Evolutionary conservation across 805 yeast genomes (phyloP).

Genomic region (Ogataea trehaloabstinens): DNA sequence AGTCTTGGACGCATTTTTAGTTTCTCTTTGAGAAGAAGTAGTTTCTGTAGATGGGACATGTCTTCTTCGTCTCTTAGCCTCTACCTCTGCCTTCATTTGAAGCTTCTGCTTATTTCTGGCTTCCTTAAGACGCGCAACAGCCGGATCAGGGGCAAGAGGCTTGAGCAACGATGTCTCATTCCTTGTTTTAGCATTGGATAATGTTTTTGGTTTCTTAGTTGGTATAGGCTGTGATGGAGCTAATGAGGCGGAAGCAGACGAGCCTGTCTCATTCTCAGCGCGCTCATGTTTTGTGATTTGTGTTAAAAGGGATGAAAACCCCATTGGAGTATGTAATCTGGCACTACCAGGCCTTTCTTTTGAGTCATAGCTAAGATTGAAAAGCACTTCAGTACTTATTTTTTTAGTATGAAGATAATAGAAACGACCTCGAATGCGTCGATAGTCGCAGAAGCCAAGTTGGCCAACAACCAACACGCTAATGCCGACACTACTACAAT

Average conservation of each 20-base stretch:
- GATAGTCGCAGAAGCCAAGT: too few relatives aligned
- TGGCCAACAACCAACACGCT: too few relatives aligned
- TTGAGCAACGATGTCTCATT: not conserved
- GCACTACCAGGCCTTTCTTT: too few relatives aligned
- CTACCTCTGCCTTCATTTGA: conserved; percentile 17
- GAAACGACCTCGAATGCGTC: too few relatives aligned
- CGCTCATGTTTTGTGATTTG: conserved; percentile 28
- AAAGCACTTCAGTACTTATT: too few relatives aligned
- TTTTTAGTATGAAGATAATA: too few relatives aligned
- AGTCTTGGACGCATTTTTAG: conserved; percentile 1
- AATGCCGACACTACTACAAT: too few relatives aligned
- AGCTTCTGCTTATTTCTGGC: conserved; percentile 57
- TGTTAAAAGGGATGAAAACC: conserved; percentile 26
- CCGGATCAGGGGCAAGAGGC: conserved; percentile 48
- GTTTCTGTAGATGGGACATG: not conserved
- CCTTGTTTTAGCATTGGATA: not conserved
- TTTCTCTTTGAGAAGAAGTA: not conserved
- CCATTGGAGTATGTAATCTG: too few relatives aligned
- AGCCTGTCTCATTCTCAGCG: not conserved
- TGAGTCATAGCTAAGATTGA: too few relatives aligned
- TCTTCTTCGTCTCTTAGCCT: not conserved
- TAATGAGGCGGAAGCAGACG: not conserved
- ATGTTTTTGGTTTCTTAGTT: not conserved
- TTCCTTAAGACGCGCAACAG: conserved; percentile 67
- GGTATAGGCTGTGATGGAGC: not conserved